Evolutionary conservation across 2,329 filamentous ascomycete species (phyloP).

Genomic region (Ceratocystis alfenasii): DNA sequence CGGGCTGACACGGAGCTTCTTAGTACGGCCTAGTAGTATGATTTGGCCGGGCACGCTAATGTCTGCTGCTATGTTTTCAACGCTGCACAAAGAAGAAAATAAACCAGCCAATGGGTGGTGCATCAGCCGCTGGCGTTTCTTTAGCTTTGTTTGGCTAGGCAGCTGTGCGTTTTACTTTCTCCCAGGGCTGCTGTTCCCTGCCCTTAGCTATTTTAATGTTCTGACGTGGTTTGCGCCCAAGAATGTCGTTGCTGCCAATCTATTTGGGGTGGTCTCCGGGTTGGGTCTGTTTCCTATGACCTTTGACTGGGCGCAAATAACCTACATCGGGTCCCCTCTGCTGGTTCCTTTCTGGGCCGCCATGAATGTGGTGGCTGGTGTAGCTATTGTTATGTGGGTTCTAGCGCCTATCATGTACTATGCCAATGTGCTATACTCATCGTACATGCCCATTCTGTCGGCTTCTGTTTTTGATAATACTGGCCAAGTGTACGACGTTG

Average conservation of each 20-base stretch:
- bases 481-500: constrained; percentile 68
- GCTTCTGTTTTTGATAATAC: constrained; percentile 77
- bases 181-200: constrained; percentile 69
- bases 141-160: constrained; percentile 57
- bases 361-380: constrained; percentile 69
- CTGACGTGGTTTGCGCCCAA: constrained; percentile 81
- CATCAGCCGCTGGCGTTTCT: constrained; percentile 74
- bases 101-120: constrained; percentile 70
- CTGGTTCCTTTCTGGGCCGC: constrained; percentile 79
- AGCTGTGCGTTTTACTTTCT: constrained; percentile 77
- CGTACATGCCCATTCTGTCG: constrained; percentile 78
- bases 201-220: constrained; percentile 78
- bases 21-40: constrained; percentile 78
- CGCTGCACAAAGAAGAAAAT: constrained; percentile 74
- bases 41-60: constrained; percentile 84
- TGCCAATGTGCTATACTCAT: constrained; percentile 63
- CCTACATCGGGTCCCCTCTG: constrained; percentile 73
- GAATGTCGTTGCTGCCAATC: constrained; percentile 73
- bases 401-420: constrained; percentile 72
- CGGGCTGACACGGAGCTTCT: constrained; percentile 65
- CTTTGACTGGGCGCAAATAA: constrained; percentile 86
- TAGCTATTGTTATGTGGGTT: constrained; percentile 77
- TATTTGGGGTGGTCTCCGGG: constrained; percentile 77
- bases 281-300: constrained; percentile 74
- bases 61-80: constrained; percentile 81